Percentiles rank a stretch among this genome's conserved stretches.
Evolutionary conservation across 371 early-diverging fungal genomes (phyloP).

Genomic region (Syncephalastrum racemosum): DNA sequence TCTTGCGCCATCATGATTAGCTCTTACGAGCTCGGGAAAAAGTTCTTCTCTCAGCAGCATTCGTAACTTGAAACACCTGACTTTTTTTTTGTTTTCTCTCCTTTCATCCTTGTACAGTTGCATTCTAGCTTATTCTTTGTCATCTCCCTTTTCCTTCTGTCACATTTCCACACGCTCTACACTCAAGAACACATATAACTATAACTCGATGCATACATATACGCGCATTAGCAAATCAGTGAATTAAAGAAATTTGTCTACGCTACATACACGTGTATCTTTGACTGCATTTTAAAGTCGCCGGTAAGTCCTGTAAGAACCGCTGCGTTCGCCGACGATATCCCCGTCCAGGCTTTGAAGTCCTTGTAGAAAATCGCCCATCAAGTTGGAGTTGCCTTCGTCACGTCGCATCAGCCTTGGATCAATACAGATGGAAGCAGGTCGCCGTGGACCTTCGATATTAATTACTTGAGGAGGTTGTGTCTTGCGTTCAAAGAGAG

Average conservation of each 20-base stretch:
- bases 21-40: constrained; percentile 74
- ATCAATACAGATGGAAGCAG: constrained; percentile 44
- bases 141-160: too few relatives aligned
- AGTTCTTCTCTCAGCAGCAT: constrained; percentile 32
- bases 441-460: constrained; percentile 27
- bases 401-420: constrained; percentile 32
- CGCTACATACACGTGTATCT: too few relatives aligned
- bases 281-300: constrained; percentile 8
- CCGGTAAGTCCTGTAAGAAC: constrained; percentile 27
- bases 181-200: too few relatives aligned
- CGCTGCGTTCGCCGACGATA: constrained; percentile 44
- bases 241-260: too few relatives aligned
- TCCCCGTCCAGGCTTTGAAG: constrained; percentile 41
- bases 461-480: constrained; percentile 27
- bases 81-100: not conserved
- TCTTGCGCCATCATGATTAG: constrained; percentile 97
- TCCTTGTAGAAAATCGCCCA: constrained; percentile 48
- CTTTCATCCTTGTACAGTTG: constrained; percentile 2
- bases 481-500: constrained; percentile 11
- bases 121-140: too few relatives aligned
- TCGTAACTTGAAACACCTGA: constrained; percentile 4
- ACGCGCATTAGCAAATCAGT: too few relatives aligned
- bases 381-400: constrained; percentile 27
- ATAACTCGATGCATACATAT: too few relatives aligned
- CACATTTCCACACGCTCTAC: too few relatives aligned